Percentiles rank a stretch among this genome's conserved stretches.
Conservation (phyloP, 495 filamentous ascomycete genomes). For the Ascobolus immersus region DNA sequence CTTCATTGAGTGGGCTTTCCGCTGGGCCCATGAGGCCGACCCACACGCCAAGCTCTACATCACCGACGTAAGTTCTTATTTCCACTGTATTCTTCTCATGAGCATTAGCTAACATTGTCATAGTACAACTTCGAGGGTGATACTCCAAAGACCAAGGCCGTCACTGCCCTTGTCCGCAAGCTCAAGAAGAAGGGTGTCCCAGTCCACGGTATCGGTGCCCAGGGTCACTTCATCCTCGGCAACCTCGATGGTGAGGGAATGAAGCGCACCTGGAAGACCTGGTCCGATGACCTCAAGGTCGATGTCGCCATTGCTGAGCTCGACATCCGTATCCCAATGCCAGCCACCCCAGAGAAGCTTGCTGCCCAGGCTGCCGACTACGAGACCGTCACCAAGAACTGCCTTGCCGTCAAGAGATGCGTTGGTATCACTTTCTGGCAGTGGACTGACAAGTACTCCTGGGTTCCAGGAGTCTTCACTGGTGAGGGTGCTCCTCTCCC, state of each 20-base stretch:
- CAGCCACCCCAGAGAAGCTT: constrained; percentile 22
- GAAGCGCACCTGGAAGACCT: constrained; percentile 3
- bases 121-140: constrained; percentile 35
- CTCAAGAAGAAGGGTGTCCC: constrained; percentile 26
- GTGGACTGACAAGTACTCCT: constrained; percentile 35
- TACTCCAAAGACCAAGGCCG: constrained; percentile 23
- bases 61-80: constrained; percentile 26
- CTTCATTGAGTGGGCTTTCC: constrained; percentile 33
- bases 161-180: constrained; percentile 26
- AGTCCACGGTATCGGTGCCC: constrained; percentile 41
- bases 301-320: constrained; percentile 39
- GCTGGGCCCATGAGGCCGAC: constrained; percentile 27
- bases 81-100: not conserved
- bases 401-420: constrained; percentile 30
- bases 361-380: constrained; percentile 35
- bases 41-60: constrained; percentile 37
- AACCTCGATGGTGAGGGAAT: constrained; percentile 25
- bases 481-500: constrained; percentile 29
- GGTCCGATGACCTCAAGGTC: constrained; percentile 24
- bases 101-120: not conserved
- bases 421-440: constrained; percentile 46
- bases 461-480: constrained; percentile 26
- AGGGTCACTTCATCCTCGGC: constrained; percentile 35
- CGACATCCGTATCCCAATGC: constrained; percentile 30
- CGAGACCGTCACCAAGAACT: constrained; percentile 29